A percentile compares a stretch with the other conserved stretches of the same genome.
phyloP scores from a whole-genome alignment of 768 basidiomycete species.

The Podaxis sp. region DNA sequence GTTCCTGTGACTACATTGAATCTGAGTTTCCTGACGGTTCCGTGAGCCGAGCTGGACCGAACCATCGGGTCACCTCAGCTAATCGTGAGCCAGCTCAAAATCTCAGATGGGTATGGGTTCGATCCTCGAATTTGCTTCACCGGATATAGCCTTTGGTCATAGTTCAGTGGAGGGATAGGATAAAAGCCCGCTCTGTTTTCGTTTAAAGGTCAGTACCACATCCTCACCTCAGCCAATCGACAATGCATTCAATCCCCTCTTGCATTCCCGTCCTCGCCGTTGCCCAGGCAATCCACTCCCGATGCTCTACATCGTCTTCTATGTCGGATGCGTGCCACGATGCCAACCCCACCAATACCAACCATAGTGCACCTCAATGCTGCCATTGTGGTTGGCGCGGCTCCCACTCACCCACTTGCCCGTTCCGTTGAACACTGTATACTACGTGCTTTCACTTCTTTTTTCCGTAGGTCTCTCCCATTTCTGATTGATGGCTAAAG shows the following conservation, averaged over 20 bases:
- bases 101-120: conserved; percentile 14
- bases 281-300: conserved; percentile 16
- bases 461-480: conserved; percentile 3
- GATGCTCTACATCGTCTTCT: conserved; percentile 21
- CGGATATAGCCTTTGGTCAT: conserved; percentile 21
- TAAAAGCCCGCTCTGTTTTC: conserved; percentile 17
- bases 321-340: conserved; percentile 18
- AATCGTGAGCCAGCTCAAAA: conserved; percentile 26
- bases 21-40: conserved; percentile 24
- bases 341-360: conserved; percentile 29
- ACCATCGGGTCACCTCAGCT: background rate
- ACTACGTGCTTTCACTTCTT: background rate
- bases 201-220: conserved; percentile 18
- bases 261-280: conserved; percentile 22
- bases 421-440: conserved; percentile 43
- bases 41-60: conserved; percentile 24
- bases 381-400: conserved; percentile 78
- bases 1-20: conserved; percentile 31
- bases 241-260: conserved; percentile 26
- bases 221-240: conserved; percentile 15
- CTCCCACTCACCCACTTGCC: conserved; percentile 57
- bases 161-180: conserved; percentile 9
- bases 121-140: conserved; percentile 2
- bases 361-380: conserved; percentile 70
- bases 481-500: background rate